phyloP scores from a whole-genome alignment of 1,284 basidiomycete genomes.

The Ceratobasidium sp. region DNA sequence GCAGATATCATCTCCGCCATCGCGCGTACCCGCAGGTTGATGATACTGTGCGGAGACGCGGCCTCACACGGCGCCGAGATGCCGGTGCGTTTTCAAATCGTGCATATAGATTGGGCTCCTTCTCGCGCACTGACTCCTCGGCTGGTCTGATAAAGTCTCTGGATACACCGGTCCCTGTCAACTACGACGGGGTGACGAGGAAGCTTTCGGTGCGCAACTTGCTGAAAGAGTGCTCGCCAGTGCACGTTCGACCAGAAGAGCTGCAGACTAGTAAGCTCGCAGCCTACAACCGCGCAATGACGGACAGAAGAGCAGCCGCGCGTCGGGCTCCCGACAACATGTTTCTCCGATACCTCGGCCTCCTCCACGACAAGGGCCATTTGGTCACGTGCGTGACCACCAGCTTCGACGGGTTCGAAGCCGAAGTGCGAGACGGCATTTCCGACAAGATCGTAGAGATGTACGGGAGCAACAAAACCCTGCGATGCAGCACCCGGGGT shows the following conservation, averaged over 20 bases:
- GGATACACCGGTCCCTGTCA: background rate
- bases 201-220: background rate
- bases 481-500: background rate
- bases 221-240: background rate
- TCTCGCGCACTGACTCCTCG: background rate
- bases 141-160: background rate
- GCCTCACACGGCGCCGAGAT: background rate
- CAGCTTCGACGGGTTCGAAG: conserved; percentile 19
- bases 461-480: conserved; percentile 12
- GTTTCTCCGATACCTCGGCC: background rate
- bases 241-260: background rate
- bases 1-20: no score
- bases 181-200: background rate
- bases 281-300: background rate
- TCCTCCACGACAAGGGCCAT: background rate
- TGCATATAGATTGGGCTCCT: background rate
- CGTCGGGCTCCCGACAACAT: background rate
- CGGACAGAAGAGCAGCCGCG: background rate
- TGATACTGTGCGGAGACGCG: background rate
- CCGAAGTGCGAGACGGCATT: background rate
- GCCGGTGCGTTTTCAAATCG: background rate
- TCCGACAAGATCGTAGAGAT: background rate
- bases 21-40: background rate
- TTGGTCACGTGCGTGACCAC: conserved; percentile 2
- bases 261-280: background rate